A percentile compares a stretch with the other conserved stretches of the same genome.
phyloP scores from a whole-genome alignment of 495 filamentous ascomycete species.

The Diplogelasinospora grovesii region DNA sequence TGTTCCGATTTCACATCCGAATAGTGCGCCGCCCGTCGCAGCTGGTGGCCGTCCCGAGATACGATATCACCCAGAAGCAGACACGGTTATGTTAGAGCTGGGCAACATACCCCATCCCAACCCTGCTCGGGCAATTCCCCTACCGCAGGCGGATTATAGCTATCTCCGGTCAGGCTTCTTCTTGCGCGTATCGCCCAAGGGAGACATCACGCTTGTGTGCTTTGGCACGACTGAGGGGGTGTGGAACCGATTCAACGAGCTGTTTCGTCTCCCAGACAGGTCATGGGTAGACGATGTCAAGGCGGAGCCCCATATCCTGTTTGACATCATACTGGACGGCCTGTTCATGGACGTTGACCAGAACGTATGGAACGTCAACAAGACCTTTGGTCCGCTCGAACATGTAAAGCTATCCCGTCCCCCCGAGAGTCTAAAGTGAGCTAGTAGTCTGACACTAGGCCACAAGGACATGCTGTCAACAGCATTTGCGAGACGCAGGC shows the following conservation, averaged over 20 bases:
- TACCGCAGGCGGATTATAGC: slow-evolving; percentile 4
- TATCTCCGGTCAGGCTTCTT: slow-evolving; percentile 11
- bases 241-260: neutral
- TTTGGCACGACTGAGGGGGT: slow-evolving; percentile 1
- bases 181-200: slow-evolving; percentile 1
- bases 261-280: neutral
- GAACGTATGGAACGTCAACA: slow-evolving; percentile 7
- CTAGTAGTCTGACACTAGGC: too few relatives aligned
- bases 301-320: slow-evolving; percentile 12
- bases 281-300: neutral
- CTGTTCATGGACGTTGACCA: slow-evolving; percentile 11
- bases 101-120: too few relatives aligned
- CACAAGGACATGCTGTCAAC: too few relatives aligned
- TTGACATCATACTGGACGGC: slow-evolving; percentile 10
- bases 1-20: too few relatives aligned
- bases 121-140: too few relatives aligned
- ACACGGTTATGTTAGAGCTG: too few relatives aligned
- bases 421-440: too few relatives aligned
- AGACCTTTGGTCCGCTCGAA: slow-evolving; percentile 3
- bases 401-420: slow-evolving; percentile 7
- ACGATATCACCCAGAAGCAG: neutral
- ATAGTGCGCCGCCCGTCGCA: too few relatives aligned
- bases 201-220: neutral
- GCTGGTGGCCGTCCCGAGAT: too few relatives aligned
- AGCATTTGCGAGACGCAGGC: too few relatives aligned